Evolutionary conservation across 2,329 filamentous ascomycete genomes (phyloP).

Genomic region (Aspergillus sp.): DNA sequence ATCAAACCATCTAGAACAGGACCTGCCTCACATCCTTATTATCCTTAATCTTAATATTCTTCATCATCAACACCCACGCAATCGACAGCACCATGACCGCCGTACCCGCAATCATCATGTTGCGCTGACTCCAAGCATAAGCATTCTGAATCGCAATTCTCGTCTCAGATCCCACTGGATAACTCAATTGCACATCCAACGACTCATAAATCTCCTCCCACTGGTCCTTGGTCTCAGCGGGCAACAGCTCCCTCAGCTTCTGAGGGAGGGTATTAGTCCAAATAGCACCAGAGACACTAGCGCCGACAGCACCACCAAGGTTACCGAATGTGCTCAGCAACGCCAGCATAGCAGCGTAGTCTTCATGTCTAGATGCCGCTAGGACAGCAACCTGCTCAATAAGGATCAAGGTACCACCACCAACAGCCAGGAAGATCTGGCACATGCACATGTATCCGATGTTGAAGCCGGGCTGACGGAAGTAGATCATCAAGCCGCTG

Average conservation of each 20-base stretch:
- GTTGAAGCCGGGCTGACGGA: slow-evolving; percentile 48
- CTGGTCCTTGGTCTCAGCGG: slow-evolving; percentile 14
- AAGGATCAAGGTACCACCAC: slow-evolving; percentile 54
- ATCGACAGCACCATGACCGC: slow-evolving; percentile 15
- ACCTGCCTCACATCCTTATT: not conserved
- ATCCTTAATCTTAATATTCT: slow-evolving; percentile 17
- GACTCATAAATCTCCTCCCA: slow-evolving; percentile 17
- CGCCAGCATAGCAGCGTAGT: slow-evolving; percentile 56
- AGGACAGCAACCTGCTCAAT: slow-evolving; percentile 57
- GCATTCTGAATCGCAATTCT: slow-evolving; percentile 46
- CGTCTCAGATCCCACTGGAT: slow-evolving; percentile 40
- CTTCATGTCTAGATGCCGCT: slow-evolving; percentile 53
- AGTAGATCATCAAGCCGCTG: slow-evolving; percentile 55
- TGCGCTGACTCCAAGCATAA: slow-evolving; percentile 49
- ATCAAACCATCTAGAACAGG: not conserved
- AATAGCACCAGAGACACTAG: slow-evolving; percentile 33
- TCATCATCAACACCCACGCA: slow-evolving; percentile 13
- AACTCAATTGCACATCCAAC: slow-evolving; percentile 27
- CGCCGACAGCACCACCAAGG: slow-evolving; percentile 38
- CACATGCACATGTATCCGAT: slow-evolving; percentile 57
- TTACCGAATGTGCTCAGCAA: slow-evolving; percentile 38
- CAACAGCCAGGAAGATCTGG: slow-evolving; percentile 57
- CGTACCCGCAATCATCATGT: slow-evolving; percentile 39
- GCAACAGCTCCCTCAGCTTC: slow-evolving; percentile 45
- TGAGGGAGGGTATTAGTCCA: slow-evolving; percentile 36